A percentile compares a stretch with the other conserved stretches of the same genome.
phyloP scores from a whole-genome alignment of 768 basidiomycete species.

The Guyanaporus albipodus region DNA sequence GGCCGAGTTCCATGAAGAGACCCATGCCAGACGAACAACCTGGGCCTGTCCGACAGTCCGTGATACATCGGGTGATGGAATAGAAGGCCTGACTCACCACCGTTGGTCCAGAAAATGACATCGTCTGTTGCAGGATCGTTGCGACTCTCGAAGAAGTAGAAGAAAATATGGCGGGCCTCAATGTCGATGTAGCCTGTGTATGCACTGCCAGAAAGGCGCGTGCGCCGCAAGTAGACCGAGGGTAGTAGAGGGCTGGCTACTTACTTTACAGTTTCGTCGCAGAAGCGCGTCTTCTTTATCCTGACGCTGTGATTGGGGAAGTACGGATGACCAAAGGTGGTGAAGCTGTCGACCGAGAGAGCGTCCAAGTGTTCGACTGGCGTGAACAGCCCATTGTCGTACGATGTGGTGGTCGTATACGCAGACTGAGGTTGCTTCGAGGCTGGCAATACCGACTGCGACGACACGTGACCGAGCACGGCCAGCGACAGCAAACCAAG shows the following conservation, averaged over 20 bases:
- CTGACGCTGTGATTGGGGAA: conserved; percentile 43
- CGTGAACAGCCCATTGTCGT: conserved; percentile 32
- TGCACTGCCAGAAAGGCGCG: conserved; percentile 33
- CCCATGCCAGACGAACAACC: conserved; percentile 59
- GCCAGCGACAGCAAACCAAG: conserved; percentile 19
- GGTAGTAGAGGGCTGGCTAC: conserved; percentile 1
- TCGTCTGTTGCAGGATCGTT: conserved; percentile 53
- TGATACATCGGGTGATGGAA: not conserved
- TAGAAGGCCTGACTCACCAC: conserved; percentile 41
- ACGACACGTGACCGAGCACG: conserved; percentile 11
- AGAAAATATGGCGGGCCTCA: conserved; percentile 60
- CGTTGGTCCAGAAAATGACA: conserved; percentile 57
- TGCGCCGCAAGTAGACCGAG: not conserved
- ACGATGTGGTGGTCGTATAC: conserved; percentile 12
- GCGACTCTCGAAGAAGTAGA: conserved; percentile 75
- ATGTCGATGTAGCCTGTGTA: conserved; percentile 71
- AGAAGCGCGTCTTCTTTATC: conserved; percentile 38
- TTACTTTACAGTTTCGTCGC: conserved; percentile 39
- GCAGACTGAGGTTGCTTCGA: conserved; percentile 6
- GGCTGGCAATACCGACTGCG: conserved; percentile 21
- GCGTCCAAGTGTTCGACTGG: conserved; percentile 30
- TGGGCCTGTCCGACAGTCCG: conserved; percentile 31
- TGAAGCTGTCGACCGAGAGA: conserved; percentile 33
- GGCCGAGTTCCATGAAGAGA: conserved; percentile 72
- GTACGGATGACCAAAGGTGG: conserved; percentile 38